Evolutionary conservation across 192 early-diverging fungal genomes (phyloP).

Genomic region (Linnemannia hyalina): DNA sequence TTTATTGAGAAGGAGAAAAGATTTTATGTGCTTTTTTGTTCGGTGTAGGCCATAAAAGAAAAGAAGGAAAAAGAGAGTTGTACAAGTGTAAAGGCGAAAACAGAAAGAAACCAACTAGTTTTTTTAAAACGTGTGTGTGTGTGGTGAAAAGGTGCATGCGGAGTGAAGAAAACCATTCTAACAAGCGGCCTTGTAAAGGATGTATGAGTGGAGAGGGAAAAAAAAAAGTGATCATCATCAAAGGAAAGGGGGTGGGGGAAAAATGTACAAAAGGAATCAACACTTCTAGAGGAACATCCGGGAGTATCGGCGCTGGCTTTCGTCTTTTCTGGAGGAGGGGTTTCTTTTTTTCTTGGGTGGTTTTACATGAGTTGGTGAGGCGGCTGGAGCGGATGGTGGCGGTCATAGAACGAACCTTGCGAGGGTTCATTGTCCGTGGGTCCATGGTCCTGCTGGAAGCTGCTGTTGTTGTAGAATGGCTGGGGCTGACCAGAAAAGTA

Average conservation of each 20-base stretch:
- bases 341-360: background rate
- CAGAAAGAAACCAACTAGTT: background rate
- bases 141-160: background rate
- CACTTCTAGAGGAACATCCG: conserved; percentile 4
- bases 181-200: background rate
- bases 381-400: conserved; percentile 25
- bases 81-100: background rate
- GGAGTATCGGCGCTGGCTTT: background rate
- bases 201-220: background rate
- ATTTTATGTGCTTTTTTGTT: background rate
- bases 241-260: background rate
- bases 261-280: background rate
- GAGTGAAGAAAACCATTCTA: background rate
- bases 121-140: background rate
- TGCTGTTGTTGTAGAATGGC: background rate
- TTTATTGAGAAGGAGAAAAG: background rate
- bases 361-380: conserved; percentile 31
- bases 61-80: background rate
- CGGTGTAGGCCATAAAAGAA: background rate
- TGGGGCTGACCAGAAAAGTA: conserved; percentile 19
- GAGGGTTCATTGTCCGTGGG: background rate
- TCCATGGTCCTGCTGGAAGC: conserved; percentile 1
- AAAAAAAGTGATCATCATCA: background rate
- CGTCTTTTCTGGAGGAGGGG: background rate
- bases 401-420: conserved; percentile 23